Conservation (phyloP, 805 yeast species). For the Candida incommunis region DNA sequence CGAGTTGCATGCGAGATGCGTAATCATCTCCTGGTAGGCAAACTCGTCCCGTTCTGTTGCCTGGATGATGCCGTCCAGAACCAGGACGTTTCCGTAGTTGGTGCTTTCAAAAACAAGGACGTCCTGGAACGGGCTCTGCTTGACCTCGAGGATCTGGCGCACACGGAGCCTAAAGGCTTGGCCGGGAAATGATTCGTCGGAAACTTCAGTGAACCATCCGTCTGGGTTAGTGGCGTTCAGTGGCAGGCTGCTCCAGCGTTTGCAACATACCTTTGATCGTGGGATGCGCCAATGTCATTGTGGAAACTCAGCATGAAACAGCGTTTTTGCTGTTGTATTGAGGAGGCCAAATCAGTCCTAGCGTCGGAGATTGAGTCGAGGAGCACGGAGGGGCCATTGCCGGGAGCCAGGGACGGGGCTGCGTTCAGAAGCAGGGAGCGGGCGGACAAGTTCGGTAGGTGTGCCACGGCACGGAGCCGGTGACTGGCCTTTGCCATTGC, state of each 20-base stretch:
- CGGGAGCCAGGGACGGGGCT: too few relatives aligned
- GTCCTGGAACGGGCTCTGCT: constrained; percentile 64
- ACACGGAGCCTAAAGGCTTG: constrained; percentile 65
- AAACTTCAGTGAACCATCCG: constrained; percentile 75
- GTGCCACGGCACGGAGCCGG: too few relatives aligned
- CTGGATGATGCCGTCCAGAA: constrained; percentile 80
- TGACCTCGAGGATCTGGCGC: constrained; percentile 48
- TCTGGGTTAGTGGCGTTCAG: constrained; percentile 16
- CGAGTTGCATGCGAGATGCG: constrained; percentile 68
- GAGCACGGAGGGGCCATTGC: too few relatives aligned
- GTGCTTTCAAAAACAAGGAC: constrained; percentile 61
- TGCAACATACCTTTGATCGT: neutral
- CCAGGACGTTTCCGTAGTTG: constrained; percentile 75
- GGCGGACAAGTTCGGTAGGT: too few relatives aligned
- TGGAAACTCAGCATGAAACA: neutral
- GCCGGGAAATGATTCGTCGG: constrained; percentile 68
- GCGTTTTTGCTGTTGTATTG: neutral
- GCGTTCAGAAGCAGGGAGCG: too few relatives aligned
- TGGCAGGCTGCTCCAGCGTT: neutral
- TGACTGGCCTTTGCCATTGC: too few relatives aligned
- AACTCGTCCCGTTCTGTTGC: constrained; percentile 88
- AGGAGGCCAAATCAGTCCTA: too few relatives aligned
- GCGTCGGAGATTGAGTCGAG: too few relatives aligned
- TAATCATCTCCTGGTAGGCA: constrained; percentile 84
- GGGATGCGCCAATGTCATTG: neutral